Evolutionary conservation across 202 grass and related monocot genomes (phyloP).

Genomic region (Panicum hallii): DNA sequence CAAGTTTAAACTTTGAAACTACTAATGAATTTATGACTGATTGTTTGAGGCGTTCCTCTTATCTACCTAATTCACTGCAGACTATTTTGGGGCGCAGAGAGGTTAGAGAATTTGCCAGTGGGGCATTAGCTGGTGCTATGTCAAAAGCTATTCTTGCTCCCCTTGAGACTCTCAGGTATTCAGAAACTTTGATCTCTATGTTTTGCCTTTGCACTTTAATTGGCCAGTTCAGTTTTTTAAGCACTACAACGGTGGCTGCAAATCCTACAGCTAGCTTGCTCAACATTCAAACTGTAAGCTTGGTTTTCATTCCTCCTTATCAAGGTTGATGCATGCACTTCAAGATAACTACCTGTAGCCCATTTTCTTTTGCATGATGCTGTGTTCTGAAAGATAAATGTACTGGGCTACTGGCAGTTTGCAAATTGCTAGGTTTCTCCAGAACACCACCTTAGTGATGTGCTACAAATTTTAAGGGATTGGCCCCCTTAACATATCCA

Average conservation of each 20-base stretch:
- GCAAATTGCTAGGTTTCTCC: constrained; percentile 10
- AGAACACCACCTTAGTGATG: neutral
- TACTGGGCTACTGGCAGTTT: neutral
- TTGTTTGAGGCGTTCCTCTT: constrained; percentile 16
- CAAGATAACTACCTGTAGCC: neutral
- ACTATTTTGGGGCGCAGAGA: constrained; percentile 60
- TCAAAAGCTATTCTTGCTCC: constrained; percentile 92
- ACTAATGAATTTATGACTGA: constrained; percentile 32
- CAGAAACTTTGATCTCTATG: constrained; percentile 7
- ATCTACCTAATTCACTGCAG: constrained; percentile 39
- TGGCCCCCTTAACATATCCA: neutral
- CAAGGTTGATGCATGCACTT: constrained; percentile 18
- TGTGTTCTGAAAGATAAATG: constrained; percentile 11
- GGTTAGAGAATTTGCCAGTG: constrained; percentile 78
- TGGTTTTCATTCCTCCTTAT: constrained; percentile 16
- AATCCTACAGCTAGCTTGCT: neutral
- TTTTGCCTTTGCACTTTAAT: constrained; percentile 28
- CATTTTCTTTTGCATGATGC: constrained; percentile 28
- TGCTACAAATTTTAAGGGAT: constrained; percentile 23
- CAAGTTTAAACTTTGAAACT: constrained; percentile 10
- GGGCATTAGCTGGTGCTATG: constrained; percentile 88
- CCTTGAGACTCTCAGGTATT: constrained; percentile 82
- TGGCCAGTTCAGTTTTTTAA: constrained; percentile 3
- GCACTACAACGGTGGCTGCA: neutral
- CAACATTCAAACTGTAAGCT: constrained; percentile 11